Evolutionary conservation across 179 eudicot species (phyloP), one percentile per base, ranked within the genome.

Genomic region (Nepenthes alata): DNA sequence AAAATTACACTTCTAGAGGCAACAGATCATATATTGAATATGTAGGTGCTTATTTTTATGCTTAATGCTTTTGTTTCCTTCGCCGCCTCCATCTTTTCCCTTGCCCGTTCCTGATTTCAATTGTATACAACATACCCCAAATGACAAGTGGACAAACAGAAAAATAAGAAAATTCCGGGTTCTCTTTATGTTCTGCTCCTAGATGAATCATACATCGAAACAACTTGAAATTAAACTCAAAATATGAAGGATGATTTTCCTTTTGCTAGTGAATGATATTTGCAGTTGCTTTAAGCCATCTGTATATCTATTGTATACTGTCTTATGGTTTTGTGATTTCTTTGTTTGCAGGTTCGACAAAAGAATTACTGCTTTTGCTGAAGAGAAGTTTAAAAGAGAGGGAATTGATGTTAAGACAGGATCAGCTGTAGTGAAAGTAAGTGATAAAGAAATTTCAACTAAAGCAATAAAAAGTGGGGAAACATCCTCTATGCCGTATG

Each of bases 1-100:
- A 88, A 86, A 70, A 88, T 91, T 67, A 88, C 96, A 44, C 86
- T 91, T 66, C 69, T 91, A 47, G 97, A 91, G 78, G 97, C 96
- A 41, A 85, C 87, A 60, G 97, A 86, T 73, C 97, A 91, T 72
- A 86, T 91, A 51, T 61, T 91, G 82, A 91, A 84, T 78, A 91
- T 88, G 97, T 91, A 67, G 82, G 88, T 35, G 55, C 55, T 11
- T 52, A n/a, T 5, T 12, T 0, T 52, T 12, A 25, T 25, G 25
- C 25, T 25, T 25, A 6, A 5, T 50, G 15, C 15, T 50, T 14
- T 58, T 59, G 10, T 55, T 54, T 47, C 45, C 45, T 4, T 41
- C 1, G 25, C 45, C 8, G 1, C 45, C 45, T 41, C 8, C 45
- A 0, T 25, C 25, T 25, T 25, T 25, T 25, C 25, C 25, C 25